A percentile compares a stretch with the other conserved stretches of the same genome.
phyloP scores from a whole-genome alignment of 2,329 filamentous ascomycete species.

The Truncatella angustata region DNA sequence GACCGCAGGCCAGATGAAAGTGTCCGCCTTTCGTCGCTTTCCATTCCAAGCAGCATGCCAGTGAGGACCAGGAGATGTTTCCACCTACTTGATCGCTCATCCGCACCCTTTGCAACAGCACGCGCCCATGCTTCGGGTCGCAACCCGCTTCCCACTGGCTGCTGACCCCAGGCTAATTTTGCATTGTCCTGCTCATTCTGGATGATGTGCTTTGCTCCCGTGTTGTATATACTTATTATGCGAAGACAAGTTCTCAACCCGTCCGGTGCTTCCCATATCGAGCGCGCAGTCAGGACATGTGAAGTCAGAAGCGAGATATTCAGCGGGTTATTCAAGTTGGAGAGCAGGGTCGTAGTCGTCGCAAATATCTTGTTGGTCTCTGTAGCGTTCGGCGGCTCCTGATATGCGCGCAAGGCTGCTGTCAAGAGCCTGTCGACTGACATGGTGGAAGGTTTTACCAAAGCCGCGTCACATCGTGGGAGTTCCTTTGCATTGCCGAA shows the following conservation, averaged over 20 bases:
- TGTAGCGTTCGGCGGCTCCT: constrained; percentile 48
- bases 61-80: constrained; percentile 79
- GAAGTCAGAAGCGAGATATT: constrained; percentile 73
- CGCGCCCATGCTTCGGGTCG: constrained; percentile 53
- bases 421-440: constrained; percentile 65
- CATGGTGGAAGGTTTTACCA: constrained; percentile 51
- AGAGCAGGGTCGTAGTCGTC: constrained; percentile 66
- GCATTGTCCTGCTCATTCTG: constrained; percentile 44
- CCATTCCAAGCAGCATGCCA: constrained; percentile 76
- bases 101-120: constrained; percentile 55
- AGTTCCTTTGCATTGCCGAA: not conserved
- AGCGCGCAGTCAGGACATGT: constrained; percentile 68
- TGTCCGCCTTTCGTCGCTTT: constrained; percentile 60
- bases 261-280: constrained; percentile 64
- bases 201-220: constrained; percentile 56
- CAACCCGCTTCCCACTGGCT: constrained; percentile 40
- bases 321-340: constrained; percentile 69
- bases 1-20: constrained; percentile 62
- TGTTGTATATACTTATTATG: constrained; percentile 70
- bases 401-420: constrained; percentile 61
- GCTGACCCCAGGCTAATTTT: constrained; percentile 22
- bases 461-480: not conserved
- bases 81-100: constrained; percentile 67
- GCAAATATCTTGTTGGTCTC: constrained; percentile 59
- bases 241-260: constrained; percentile 62